These are phyloP conservation scores for Diaporthe ilicicola DNA, from an alignment of 2,329 filamentous ascomycete genomes.

Conservation along the genomic window DNA sequence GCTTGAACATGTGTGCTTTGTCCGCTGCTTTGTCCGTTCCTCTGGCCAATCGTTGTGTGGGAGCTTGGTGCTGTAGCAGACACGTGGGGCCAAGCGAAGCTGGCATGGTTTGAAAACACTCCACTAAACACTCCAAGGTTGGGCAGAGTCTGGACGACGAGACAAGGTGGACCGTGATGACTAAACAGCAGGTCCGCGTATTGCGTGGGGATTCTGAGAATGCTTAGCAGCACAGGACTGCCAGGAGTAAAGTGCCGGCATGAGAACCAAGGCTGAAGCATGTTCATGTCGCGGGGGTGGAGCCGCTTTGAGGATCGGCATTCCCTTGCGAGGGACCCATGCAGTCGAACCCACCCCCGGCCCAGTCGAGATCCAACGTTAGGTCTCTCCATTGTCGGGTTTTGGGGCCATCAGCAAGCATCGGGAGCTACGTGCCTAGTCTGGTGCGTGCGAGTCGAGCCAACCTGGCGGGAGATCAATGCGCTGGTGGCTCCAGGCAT, in stretches of 20 bases:
- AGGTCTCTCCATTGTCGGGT: background rate
- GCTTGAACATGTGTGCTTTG: background rate
- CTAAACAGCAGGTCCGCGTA: background rate
- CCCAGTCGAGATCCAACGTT: too few relatives aligned
- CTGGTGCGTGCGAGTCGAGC: conserved; percentile 1
- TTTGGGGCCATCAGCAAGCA: background rate
- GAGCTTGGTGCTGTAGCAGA: background rate
- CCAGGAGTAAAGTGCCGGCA: background rate
- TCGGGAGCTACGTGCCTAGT: conserved; percentile 2
- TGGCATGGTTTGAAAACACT: conserved; percentile 12
- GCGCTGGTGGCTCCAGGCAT: background rate
- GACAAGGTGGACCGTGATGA: background rate
- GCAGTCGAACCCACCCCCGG: background rate
- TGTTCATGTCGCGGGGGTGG: conserved; percentile 5
- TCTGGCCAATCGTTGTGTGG: background rate
- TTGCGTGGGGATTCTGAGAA: background rate
- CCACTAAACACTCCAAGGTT: background rate
- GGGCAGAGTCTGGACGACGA: background rate
- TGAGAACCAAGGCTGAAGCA: conserved; percentile 8
- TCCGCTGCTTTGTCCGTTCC: background rate
- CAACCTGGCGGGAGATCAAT: conserved; percentile 9
- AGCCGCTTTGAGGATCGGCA: conserved; percentile 11
- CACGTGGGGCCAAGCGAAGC: conserved; percentile 15
- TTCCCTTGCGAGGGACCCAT: conserved; percentile 5
- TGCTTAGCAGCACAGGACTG: background rate